Evolutionary conservation across 345 rosid genomes (phyloP), one percentile per base, ranked within the genome.

Genomic region (Zanthoxylum bungeanum): DNA sequence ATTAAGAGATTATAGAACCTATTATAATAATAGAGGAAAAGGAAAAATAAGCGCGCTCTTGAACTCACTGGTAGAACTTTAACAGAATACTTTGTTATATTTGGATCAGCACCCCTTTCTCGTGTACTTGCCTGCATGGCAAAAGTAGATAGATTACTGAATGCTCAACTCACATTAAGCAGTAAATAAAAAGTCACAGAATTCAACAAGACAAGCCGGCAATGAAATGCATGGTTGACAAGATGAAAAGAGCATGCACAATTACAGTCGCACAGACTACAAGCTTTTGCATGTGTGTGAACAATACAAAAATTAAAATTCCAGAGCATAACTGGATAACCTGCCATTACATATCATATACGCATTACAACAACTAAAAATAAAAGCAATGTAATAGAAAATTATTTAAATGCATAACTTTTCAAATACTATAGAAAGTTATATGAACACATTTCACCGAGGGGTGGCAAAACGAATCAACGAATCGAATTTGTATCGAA

Each of bases 11-110:
- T 31, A 24, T 6, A 14, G 21, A 47, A 33, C 22, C 28, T 5
- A 11, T 1, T 14, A 68, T 62, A 52, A 40, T 28, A 39, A 42
- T 47, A 27, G 31, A 28, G 5, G 9, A 31, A 31, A 34, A 3
- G 10, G 10, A 33, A 53, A 47, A 46, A 39, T 27, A 62, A 60
- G 75, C n/a, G n/a, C n/a, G n/a, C 49, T 47, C 7, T 25, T 55
- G 37, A 75, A 85, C 99, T 87, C 71, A 91, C 98, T 36, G 96
- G 92, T 51, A 92, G 77, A 81, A 92, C 97, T 87, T 91, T 89
- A 22, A 89, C 98, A 31, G 96, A 80, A 66, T 87, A 92, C 68
- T 80, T 87, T 19, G 91, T 89, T 78, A 84, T 66, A 66, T 77
- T 87, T 67, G 90, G 88, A 82, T 92, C 98, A 27, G 76, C 84